Percentiles rank a stretch among this genome's conserved stretches.
Evolutionary conservation across 495 filamentous ascomycete genomes (phyloP).

Genomic region (Aspergillus panamensis): DNA sequence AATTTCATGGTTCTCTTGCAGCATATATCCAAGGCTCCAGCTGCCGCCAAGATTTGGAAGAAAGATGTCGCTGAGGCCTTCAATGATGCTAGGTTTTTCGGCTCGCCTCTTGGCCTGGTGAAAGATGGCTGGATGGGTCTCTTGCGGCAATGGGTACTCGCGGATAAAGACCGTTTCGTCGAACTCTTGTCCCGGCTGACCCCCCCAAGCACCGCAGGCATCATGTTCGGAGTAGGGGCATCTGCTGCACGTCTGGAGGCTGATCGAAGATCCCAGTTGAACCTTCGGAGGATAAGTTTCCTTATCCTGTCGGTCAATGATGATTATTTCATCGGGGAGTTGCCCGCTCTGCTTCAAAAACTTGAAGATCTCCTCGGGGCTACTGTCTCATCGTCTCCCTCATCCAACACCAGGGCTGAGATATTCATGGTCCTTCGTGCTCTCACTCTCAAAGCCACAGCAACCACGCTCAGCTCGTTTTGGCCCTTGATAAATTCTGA

Average conservation of each 20-base stretch:
- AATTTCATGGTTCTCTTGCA: conserved; percentile 69
- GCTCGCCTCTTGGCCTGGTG: conserved; percentile 58
- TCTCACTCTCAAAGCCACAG: conserved; percentile 68
- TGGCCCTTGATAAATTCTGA: conserved; percentile 92
- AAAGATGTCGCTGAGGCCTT: conserved; percentile 90
- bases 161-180: conserved; percentile 82
- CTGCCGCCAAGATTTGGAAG: conserved; percentile 85
- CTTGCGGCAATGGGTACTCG: conserved; percentile 73
- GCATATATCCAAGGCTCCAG: conserved; percentile 69
- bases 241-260: conserved; percentile 91
- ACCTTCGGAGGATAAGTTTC: conserved; percentile 75
- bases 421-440: conserved; percentile 86
- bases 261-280: conserved; percentile 88
- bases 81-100: conserved; percentile 83
- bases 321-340: conserved; percentile 76
- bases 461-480: conserved; percentile 72
- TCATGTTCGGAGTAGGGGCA: conserved; percentile 96
- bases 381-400: conserved; percentile 87
- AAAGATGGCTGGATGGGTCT: conserved; percentile 76
- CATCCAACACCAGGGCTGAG: conserved; percentile 81
- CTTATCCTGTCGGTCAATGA: conserved; percentile 67
- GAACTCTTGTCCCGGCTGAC: conserved; percentile 76
- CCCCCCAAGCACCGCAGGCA: conserved; percentile 88
- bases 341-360: conserved; percentile 73
- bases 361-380: conserved; percentile 80